phyloP scores from a whole-genome alignment of 1,139 yeast genomes.

The Sugiyamaella neomexicana region DNA sequence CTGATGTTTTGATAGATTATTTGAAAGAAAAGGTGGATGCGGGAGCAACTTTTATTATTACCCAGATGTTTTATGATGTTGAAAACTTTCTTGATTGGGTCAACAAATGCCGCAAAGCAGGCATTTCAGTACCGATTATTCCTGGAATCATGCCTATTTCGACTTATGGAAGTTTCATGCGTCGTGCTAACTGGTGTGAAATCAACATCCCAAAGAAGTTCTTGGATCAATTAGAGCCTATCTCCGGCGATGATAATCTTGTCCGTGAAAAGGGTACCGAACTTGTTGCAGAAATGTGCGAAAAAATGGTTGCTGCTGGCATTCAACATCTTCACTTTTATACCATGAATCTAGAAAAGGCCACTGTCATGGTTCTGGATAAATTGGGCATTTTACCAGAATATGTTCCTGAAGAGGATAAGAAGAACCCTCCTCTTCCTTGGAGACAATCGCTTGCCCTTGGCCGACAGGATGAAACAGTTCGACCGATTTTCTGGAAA shows the following conservation, averaged over 20 bases:
- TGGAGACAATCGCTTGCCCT: conserved; percentile 92
- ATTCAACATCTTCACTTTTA: conserved; percentile 90
- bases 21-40: conserved; percentile 87
- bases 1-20: conserved; percentile 56
- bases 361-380: conserved; percentile 87
- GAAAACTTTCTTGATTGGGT: conserved; percentile 87
- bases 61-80: conserved; percentile 91
- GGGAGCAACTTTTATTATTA: conserved; percentile 89
- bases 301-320: conserved; percentile 66
- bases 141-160: conserved; percentile 99
- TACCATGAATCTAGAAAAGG: conserved; percentile 92
- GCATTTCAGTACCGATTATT: conserved; percentile 83
- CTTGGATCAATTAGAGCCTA: conserved; percentile 69
- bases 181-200: conserved; percentile 95
- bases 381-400: conserved; percentile 56
- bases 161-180: conserved; percentile 84
- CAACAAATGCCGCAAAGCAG: conserved; percentile 62
- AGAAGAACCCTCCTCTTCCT: conserved; percentile 50
- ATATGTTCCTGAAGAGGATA: conserved; percentile 24
- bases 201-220: conserved; percentile 76
- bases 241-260: conserved; percentile 84
- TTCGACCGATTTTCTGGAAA: conserved; percentile 96
- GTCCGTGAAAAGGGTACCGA: conserved; percentile 88
- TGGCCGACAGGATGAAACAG: conserved; percentile 74
- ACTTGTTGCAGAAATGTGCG: conserved; percentile 82